Base-by-base conservation (phyloP, 345 rosid species). In the Citrus trifoliata region DNA sequence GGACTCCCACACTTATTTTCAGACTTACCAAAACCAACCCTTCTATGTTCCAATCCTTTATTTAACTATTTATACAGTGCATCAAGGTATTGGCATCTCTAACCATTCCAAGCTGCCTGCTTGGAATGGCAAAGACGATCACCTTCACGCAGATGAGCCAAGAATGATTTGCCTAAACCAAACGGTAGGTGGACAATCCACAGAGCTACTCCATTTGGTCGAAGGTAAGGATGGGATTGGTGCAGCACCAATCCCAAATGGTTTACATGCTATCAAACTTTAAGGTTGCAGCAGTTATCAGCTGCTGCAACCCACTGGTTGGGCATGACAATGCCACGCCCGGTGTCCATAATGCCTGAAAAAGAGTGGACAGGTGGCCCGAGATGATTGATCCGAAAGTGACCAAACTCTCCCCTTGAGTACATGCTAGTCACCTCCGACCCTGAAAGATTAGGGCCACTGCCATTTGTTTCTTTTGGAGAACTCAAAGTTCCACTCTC, bases 161-260 rank as follows among this genome's bases (percentile, higher is more conserved):
- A 96, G 98, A 93, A 96, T 93, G 99, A 94, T 61, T 94, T 94
- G 99, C 99, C 99, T 87, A 79, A 90, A 87, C 88, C 95, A 84
- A 88, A 85, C 74, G 74, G 85, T 14, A 22, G 71, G 70, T 10
- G 82, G 81, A 63, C 82, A 19, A 80, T 70, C 85, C 81, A 68
- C 66, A 37, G 69, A 69, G 48, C 74, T 79, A 46, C 68, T 78
- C 83, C 78, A 83, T 81, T 74, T 77, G 93, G 87, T 75, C 81
- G 89, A 77, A 7, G 16, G 67, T 67, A 68, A 77, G 74, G 82
- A 70, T 27, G 81, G 76, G 77, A 72, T 51, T 55, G 83, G 76
- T 77, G 77, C 74, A 38, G 79, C 79, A 77, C 88, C 82, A 75
- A 60, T 85, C 89, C 77, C 37, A 56, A 56, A 28, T 53, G 40